phyloP scores from a whole-genome alignment of 345 rosid species.

The Acer campestre region DNA sequence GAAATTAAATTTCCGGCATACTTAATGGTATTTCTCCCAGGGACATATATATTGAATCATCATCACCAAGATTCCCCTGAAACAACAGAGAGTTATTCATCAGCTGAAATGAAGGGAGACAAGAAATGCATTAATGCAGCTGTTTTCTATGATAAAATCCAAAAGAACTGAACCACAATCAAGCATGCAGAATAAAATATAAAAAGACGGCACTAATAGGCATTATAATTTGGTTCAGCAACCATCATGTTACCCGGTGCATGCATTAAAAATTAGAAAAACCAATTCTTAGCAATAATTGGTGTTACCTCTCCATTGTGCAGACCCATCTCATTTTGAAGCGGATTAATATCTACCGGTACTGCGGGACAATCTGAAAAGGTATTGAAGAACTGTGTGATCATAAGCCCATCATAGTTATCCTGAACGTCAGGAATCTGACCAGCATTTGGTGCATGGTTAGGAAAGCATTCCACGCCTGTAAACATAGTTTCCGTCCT shows the following conservation, averaged over 20 bases:
- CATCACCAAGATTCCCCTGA: constrained; percentile 77
- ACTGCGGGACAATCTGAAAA: constrained; percentile 60
- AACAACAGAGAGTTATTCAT: constrained; percentile 24
- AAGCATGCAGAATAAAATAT: constrained; percentile 6
- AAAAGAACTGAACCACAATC: neutral
- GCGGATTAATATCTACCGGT: constrained; percentile 48
- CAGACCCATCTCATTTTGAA: constrained; percentile 58
- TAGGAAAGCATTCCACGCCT: constrained; percentile 43
- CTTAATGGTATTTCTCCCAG: constrained; percentile 96
- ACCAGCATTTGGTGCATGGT: constrained; percentile 37
- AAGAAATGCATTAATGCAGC: constrained; percentile 6
- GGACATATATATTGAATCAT: constrained; percentile 95
- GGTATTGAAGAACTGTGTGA: constrained; percentile 72
- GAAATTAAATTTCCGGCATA: constrained; percentile 44
- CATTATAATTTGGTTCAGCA: neutral
- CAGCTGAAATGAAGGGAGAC: constrained; percentile 10
- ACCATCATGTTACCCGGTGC: neutral
- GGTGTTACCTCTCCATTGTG: constrained; percentile 71
- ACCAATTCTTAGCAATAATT: constrained; percentile 12
- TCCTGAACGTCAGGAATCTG: constrained; percentile 65
- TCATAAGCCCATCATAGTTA: constrained; percentile 73
- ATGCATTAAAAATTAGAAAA: constrained; percentile 6
- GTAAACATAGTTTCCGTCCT: constrained; percentile 68
- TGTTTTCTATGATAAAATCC: constrained; percentile 4
- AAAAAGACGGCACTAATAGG: neutral